These are phyloP conservation scores for Psilocybe mexicana DNA, from an alignment of 1,284 basidiomycete species.

Conservation along the genomic window DNA sequence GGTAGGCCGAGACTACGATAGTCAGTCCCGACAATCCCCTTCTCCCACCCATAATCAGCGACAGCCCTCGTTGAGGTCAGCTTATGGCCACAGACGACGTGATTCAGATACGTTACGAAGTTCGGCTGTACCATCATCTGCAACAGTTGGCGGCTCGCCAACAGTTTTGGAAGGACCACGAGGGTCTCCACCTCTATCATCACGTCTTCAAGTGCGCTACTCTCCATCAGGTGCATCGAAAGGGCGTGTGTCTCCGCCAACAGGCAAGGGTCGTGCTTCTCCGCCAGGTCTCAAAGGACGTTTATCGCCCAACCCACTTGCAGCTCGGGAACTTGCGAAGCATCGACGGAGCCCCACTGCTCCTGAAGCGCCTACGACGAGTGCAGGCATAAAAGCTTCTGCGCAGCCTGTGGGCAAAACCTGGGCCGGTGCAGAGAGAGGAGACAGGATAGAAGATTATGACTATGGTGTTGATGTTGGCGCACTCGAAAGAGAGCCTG, in stretches of 20 bases:
- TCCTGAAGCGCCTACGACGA: constrained; percentile 43
- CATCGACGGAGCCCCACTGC: constrained; percentile 66
- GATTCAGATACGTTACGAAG: constrained; percentile 75
- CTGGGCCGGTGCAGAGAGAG: constrained; percentile 41
- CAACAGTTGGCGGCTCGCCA: constrained; percentile 31
- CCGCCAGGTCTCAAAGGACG: constrained; percentile 29
- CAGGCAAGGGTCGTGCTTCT: constrained; percentile 28
- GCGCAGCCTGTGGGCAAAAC: constrained; percentile 38
- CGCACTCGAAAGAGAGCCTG: constrained; percentile 28
- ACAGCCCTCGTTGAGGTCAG: constrained; percentile 29
- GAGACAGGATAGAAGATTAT: constrained; percentile 41
- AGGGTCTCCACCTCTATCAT: constrained; percentile 18
- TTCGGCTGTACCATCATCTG: constrained; percentile 26
- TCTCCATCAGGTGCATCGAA: constrained; percentile 23
- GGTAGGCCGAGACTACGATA: constrained; percentile 31
- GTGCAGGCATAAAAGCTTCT: constrained; percentile 29
- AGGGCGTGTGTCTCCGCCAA: constrained; percentile 28
- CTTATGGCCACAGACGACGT: constrained; percentile 53
- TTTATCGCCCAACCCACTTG: background rate
- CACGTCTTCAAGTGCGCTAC: constrained; percentile 21
- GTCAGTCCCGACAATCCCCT: constrained; percentile 48
- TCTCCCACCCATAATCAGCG: constrained; percentile 49
- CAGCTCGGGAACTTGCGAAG: constrained; percentile 29
- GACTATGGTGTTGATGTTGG: constrained; percentile 31
- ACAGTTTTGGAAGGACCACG: constrained; percentile 31